phyloP scores from a whole-genome alignment of 2,329 filamentous ascomycete genomes.

The Fusarium floridanum region DNA sequence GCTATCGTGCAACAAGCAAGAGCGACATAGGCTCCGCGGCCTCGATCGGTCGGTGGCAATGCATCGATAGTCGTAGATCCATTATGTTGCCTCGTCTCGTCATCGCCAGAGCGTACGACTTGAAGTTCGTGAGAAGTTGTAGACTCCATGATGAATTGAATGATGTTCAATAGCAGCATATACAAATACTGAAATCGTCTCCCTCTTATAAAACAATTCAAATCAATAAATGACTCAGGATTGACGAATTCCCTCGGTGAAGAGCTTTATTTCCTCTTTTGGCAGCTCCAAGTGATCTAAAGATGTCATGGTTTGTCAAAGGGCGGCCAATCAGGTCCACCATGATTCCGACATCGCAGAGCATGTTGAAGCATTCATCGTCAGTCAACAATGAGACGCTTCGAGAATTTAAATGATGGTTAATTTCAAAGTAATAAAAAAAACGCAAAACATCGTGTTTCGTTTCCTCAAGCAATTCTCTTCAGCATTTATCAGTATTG shows the following conservation, averaged over 20 bases:
- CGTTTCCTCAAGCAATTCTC: not conserved
- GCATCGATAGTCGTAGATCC: conserved; percentile 16
- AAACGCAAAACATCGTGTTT: not conserved
- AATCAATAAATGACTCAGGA: conserved; percentile 10
- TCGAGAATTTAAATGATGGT: not conserved
- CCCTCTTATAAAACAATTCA: not conserved
- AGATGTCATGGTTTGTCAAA: conserved; percentile 25
- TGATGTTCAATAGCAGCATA: not conserved
- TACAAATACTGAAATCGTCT: not conserved
- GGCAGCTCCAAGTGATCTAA: conserved; percentile 16
- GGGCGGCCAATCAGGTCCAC: conserved; percentile 26
- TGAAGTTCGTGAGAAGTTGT: conserved; percentile 28
- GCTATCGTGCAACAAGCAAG: conserved; percentile 49
- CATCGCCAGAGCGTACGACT: conserved; percentile 5
- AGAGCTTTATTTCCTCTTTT: conserved; percentile 18
- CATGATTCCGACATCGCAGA: conserved; percentile 40
- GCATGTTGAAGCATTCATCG: not conserved
- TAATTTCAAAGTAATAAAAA: not conserved
- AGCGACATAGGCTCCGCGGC: conserved; percentile 47
- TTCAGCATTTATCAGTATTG: not conserved
- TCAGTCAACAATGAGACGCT: not conserved
- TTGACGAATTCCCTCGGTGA: conserved; percentile 25
- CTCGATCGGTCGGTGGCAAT: conserved; percentile 48
- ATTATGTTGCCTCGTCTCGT: not conserved
- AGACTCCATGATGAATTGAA: conserved; percentile 15